A percentile compares a stretch with the other conserved stretches of the same genome.
phyloP scores from a whole-genome alignment of 208 protist species.

The Herpetomonas tarakana region DNA sequence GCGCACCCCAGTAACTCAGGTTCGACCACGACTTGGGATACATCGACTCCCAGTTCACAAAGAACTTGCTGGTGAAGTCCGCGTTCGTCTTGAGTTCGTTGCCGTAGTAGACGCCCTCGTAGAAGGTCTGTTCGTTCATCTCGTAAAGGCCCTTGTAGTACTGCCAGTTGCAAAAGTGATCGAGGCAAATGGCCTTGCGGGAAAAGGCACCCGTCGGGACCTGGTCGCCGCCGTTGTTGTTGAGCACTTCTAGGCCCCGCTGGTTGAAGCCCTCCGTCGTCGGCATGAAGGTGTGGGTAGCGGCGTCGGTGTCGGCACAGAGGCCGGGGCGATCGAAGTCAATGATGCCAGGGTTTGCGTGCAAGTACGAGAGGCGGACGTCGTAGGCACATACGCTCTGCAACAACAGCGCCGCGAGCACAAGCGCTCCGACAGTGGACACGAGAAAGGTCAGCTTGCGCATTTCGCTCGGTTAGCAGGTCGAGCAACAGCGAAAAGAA shows the following conservation, averaged over 20 bases:
- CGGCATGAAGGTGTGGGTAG: slow-evolving; percentile 60
- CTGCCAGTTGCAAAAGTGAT: slow-evolving; percentile 38
- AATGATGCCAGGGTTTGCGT: neutral
- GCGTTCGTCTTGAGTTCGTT: slow-evolving; percentile 3
- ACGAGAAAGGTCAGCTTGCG: neutral
- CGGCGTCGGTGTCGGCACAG: slow-evolving; percentile 25
- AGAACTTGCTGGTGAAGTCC: slow-evolving; percentile 33
- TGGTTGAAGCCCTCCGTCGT: slow-evolving; percentile 31
- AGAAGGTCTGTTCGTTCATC: slow-evolving; percentile 46
- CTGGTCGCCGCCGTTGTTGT: slow-evolving; percentile 12
- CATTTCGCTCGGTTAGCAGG: neutral
- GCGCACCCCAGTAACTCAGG: slow-evolving; percentile 40
- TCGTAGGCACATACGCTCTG: slow-evolving; percentile 4
- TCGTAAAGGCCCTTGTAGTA: slow-evolving; percentile 56
- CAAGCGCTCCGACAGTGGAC: neutral
- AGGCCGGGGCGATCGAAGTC: slow-evolving; percentile 18
- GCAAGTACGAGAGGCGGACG: slow-evolving; percentile 18
- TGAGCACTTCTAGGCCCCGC: slow-evolving; percentile 14
- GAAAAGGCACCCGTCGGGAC: slow-evolving; percentile 48
- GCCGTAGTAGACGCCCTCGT: slow-evolving; percentile 32
- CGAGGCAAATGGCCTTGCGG: slow-evolving; percentile 35
- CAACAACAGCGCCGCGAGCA: neutral
- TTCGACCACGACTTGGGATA: slow-evolving; percentile 39
- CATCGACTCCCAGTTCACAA: neutral
- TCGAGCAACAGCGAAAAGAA: neutral